Conservation (phyloP, 768 basidiomycete genomes). For the Ramaria sp. region DNA sequence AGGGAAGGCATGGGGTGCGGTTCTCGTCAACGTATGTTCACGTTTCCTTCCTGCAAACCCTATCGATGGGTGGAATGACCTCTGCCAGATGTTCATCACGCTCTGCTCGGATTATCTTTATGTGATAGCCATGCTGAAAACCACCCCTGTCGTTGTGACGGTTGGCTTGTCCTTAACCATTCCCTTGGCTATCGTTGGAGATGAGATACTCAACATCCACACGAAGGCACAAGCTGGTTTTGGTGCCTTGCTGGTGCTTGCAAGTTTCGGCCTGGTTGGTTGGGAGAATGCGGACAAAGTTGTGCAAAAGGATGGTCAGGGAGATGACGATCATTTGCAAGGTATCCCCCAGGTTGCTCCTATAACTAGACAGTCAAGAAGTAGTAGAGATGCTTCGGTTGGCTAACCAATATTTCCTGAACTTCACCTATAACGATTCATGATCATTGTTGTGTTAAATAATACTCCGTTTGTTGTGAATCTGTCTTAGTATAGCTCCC, state of each 20-base stretch:
- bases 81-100: constrained; percentile 67
- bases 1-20: constrained; percentile 33
- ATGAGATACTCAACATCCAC: constrained; percentile 52
- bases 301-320: background rate
- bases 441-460: too few relatives aligned
- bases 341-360: background rate
- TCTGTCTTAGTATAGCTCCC: too few relatives aligned
- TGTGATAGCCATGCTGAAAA: constrained; percentile 90
- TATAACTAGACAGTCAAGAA: too few relatives aligned
- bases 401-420: too few relatives aligned
- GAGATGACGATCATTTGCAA: background rate
- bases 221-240: constrained; percentile 48
- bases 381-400: too few relatives aligned
- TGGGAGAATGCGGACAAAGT: constrained; percentile 21
- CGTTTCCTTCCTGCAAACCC: constrained; percentile 2
- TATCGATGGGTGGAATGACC: background rate
- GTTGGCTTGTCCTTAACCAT: constrained; percentile 90
- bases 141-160: constrained; percentile 88
- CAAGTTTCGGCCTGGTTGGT: constrained; percentile 70
- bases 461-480: too few relatives aligned
- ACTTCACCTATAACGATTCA: too few relatives aligned
- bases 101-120: constrained; percentile 79
- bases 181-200: constrained; percentile 81
- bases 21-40: constrained; percentile 44
- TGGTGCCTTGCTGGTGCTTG: constrained; percentile 69